These are phyloP conservation scores for Yarrowia osloensis DNA, from an alignment of 805 yeast genomes.

Conservation along the genomic window DNA sequence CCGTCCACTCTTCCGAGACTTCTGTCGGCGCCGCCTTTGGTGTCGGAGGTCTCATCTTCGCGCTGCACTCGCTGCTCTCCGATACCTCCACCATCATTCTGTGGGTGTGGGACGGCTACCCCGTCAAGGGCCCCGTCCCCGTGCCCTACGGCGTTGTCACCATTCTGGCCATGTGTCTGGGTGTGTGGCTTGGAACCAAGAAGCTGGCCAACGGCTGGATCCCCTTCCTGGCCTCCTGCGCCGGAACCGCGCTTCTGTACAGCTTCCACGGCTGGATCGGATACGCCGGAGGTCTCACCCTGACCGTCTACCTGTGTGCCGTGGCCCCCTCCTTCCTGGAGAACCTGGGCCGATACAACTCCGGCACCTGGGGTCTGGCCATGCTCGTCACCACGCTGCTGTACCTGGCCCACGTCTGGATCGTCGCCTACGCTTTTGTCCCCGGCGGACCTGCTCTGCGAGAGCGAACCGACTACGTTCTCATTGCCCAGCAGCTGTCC, in stretches of 20 bases:
- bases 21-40: slow-evolving; percentile 59
- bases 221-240: slow-evolving; percentile 48
- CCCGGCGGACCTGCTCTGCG: slow-evolving; percentile 89
- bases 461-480: slow-evolving; percentile 81
- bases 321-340: slow-evolving; percentile 63
- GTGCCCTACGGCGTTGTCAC: slow-evolving; percentile 78
- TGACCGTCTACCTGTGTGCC: slow-evolving; percentile 62
- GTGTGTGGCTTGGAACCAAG: slow-evolving; percentile 52
- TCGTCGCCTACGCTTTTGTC: slow-evolving; percentile 97
- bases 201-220: slow-evolving; percentile 41
- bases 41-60: slow-evolving; percentile 73
- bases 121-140: slow-evolving; percentile 82
- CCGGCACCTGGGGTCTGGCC: slow-evolving; percentile 52
- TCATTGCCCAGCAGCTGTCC: slow-evolving; percentile 56
- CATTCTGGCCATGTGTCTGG: slow-evolving; percentile 59
- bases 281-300: slow-evolving; percentile 67
- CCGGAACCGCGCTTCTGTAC: slow-evolving; percentile 56
- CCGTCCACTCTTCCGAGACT: slow-evolving; percentile 37
- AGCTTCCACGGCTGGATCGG: slow-evolving; percentile 67
- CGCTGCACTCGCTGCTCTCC: slow-evolving; percentile 69
- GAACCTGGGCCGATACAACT: slow-evolving; percentile 55
- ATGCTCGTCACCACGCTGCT: slow-evolving; percentile 54
- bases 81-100: slow-evolving; percentile 85
- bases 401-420: slow-evolving; percentile 88
- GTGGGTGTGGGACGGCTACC: slow-evolving; percentile 97